Conservation (phyloP, 495 filamentous ascomycete species). For the Umbilicaria muhlenbergii region DNA sequence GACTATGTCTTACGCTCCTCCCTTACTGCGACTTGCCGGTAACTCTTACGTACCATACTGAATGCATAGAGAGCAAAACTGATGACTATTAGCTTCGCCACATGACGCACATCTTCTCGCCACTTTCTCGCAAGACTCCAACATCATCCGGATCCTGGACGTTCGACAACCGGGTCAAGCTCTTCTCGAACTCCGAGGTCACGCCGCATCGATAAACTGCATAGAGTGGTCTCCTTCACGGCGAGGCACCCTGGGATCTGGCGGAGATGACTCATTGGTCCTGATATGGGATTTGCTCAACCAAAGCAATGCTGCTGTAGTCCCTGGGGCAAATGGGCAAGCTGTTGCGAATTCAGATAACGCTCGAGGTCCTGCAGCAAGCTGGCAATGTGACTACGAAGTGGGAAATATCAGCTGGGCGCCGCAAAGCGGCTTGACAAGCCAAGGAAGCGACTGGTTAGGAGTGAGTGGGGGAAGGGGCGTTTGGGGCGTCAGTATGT, state of each 20-base stretch:
- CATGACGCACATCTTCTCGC: conserved; percentile 92
- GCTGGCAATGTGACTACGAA: conserved; percentile 94
- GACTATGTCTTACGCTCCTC: conserved; percentile 65
- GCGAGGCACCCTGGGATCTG: conserved; percentile 77
- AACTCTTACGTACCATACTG: conserved; percentile 6
- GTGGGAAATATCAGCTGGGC: conserved; percentile 92
- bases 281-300: conserved; percentile 88
- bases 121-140: conserved; percentile 89
- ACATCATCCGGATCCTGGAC: conserved; percentile 86
- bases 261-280: conserved; percentile 81
- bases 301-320: conserved; percentile 24
- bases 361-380: conserved; percentile 54
- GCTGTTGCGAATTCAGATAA: conserved; percentile 31
- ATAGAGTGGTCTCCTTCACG: conserved; percentile 89
- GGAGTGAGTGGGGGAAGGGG: conserved; percentile 85
- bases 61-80: conserved; percentile 1
- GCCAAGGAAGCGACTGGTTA: conserved; percentile 81
- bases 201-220: conserved; percentile 70
- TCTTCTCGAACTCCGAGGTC: conserved; percentile 85
- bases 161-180: conserved; percentile 94
- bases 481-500: conserved; percentile 74
- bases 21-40: conserved; percentile 70
- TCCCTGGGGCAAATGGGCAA: conserved; percentile 1
- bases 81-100: conserved; percentile 51
- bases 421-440: conserved; percentile 54